phyloP scores from a whole-genome alignment of 2,329 filamentous ascomycete genomes.

The Venturia aucupariae region DNA sequence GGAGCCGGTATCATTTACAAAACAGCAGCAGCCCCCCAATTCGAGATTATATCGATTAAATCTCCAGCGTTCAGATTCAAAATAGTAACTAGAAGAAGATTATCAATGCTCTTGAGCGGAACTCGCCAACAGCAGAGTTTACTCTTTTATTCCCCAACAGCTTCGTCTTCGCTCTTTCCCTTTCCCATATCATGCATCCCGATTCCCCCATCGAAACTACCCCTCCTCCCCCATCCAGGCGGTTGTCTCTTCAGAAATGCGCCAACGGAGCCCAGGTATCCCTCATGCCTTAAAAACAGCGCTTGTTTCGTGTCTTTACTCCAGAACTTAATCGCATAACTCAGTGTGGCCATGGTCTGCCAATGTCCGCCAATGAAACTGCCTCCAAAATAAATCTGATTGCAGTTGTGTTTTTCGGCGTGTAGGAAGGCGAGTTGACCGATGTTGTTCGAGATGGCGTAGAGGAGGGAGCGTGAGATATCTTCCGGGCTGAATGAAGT shows the following conservation, averaged over 20 bases:
- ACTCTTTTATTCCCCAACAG: neutral
- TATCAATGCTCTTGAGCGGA: too few species aligned
- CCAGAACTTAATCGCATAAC: slow-evolving; percentile 97
- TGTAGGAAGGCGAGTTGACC: slow-evolving; percentile 97
- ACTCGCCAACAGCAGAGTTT: too few species aligned
- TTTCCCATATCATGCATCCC: neutral
- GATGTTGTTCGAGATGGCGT: slow-evolving; percentile 82
- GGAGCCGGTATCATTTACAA: too few species aligned
- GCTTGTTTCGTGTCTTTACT: slow-evolving; percentile 88
- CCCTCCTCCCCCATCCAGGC: slow-evolving; percentile 78
- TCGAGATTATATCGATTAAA: too few species aligned
- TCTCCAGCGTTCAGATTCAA: too few species aligned
- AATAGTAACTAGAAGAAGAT: too few species aligned
- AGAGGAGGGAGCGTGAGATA: slow-evolving; percentile 82
- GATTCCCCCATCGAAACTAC: slow-evolving; percentile 52
- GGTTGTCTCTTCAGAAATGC: slow-evolving; percentile 90
- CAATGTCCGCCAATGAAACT: slow-evolving; percentile 93
- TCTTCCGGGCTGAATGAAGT: slow-evolving; percentile 65
- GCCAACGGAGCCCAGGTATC: slow-evolving; percentile 87
- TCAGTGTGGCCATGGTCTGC: slow-evolving; percentile 96
- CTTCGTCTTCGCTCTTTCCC: neutral
- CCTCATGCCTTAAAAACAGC: slow-evolving; percentile 91
- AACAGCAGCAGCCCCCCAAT: too few species aligned
- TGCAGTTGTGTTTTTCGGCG: slow-evolving; percentile 83
- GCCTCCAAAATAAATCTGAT: slow-evolving; percentile 94